Conservation (phyloP, 1,284 basidiomycete species). For the Tylopilus orsonianus region DNA sequence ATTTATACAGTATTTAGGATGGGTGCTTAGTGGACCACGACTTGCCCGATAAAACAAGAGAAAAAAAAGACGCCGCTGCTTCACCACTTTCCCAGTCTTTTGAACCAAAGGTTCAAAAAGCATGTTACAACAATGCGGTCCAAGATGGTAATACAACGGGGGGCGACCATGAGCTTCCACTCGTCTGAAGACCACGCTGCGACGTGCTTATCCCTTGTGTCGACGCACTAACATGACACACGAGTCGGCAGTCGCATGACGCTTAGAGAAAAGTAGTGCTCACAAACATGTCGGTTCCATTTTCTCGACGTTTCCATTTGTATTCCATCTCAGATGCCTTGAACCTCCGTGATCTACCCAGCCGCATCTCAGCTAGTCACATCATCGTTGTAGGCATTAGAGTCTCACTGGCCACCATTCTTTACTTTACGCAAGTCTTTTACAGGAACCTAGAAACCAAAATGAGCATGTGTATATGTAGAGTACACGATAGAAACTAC, state of each 20-base stretch:
- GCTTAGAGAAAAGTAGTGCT: constrained; percentile 20
- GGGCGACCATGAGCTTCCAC: constrained; percentile 40
- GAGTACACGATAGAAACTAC: constrained; percentile 28
- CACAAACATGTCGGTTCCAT: constrained; percentile 48
- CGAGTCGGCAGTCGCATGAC: neutral
- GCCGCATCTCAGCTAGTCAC: constrained; percentile 3
- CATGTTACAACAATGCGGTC: constrained; percentile 58
- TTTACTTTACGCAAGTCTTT: constrained; percentile 51
- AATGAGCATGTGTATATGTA: neutral
- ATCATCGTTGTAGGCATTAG: neutral
- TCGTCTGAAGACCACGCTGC: constrained; percentile 48
- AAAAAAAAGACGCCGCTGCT: neutral
- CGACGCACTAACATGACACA: constrained; percentile 44
- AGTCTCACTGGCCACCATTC: constrained; percentile 50
- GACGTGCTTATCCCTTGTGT: constrained; percentile 47
- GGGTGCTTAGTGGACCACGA: neutral
- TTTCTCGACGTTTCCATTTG: constrained; percentile 57
- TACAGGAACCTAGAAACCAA: constrained; percentile 39
- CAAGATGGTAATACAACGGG: constrained; percentile 42
- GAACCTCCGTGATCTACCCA: constrained; percentile 52
- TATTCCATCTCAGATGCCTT: constrained; percentile 50
- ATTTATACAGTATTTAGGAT: constrained; percentile 17
- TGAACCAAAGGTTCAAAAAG: constrained; percentile 55
- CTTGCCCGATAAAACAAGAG: neutral
- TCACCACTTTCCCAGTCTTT: constrained; percentile 43